Conservation (phyloP, 108 stramenopile genomes). For the Cyclostephanos tholiformis region DNA sequence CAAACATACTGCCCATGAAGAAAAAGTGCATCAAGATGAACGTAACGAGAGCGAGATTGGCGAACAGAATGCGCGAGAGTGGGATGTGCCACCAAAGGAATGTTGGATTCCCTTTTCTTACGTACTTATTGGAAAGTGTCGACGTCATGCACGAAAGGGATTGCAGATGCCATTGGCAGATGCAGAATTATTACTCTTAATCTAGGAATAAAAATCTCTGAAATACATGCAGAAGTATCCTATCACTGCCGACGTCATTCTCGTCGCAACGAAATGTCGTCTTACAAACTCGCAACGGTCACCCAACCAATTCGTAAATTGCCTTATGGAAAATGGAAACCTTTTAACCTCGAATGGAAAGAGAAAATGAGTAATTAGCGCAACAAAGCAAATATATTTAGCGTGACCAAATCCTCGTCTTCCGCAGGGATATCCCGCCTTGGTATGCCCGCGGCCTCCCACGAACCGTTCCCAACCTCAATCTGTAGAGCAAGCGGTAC, state of each 20-base stretch:
- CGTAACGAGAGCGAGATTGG: background rate
- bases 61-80: background rate
- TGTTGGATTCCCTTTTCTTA: slow-evolving; percentile 42
- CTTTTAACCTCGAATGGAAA: too few species aligned
- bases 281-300: too few species aligned
- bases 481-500: slow-evolving; percentile 70
- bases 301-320: background rate
- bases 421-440: slow-evolving; percentile 30
- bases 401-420: slow-evolving; percentile 34
- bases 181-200: slow-evolving; percentile 20
- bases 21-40: background rate
- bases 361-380: too few species aligned
- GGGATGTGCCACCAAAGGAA: background rate
- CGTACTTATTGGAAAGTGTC: slow-evolving; percentile 20
- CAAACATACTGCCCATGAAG: background rate
- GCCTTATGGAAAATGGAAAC: too few species aligned
- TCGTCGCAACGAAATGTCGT: too few species aligned
- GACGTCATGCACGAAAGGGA: background rate
- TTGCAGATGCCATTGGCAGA: slow-evolving; percentile 9
- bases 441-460: slow-evolving; percentile 80
- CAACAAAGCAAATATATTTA: slow-evolving; percentile 33
- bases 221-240: background rate
- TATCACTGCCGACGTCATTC: too few species aligned
- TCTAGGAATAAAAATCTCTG: background rate
- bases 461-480: slow-evolving; percentile 81